Conservation (phyloP, 140 eudicot species). For the Cichorium intybus region DNA sequence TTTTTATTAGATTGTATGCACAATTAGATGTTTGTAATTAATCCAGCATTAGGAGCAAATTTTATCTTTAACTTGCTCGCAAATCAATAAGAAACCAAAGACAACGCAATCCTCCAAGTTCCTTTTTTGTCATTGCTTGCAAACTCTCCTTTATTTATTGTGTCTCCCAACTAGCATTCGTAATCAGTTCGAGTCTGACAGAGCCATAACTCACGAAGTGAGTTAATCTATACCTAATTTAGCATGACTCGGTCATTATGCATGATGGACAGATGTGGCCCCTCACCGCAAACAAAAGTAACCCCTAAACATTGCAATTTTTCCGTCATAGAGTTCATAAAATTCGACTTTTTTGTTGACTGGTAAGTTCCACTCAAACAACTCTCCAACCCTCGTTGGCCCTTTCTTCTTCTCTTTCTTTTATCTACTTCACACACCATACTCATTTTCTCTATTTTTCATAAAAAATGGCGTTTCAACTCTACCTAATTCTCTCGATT, state of each 20-base stretch:
- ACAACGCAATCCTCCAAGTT: slow-evolving; percentile 15
- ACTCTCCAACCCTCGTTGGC: slow-evolving; percentile 33
- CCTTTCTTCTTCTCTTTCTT: slow-evolving; percentile 16
- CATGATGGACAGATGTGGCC: slow-evolving; percentile 35
- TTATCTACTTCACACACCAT: slow-evolving; percentile 27
- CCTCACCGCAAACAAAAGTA: slow-evolving; percentile 27
- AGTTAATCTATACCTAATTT: slow-evolving; percentile 14
- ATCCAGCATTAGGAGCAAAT: too few species aligned
- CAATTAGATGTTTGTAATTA: too few species aligned
- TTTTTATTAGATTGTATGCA: too few species aligned
- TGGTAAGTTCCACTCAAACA: slow-evolving; percentile 29
- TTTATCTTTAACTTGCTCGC: not conserved
- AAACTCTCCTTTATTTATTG: slow-evolving; percentile 6
- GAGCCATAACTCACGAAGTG: slow-evolving; percentile 20
- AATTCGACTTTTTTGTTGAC: slow-evolving; percentile 21
- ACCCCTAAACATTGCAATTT: slow-evolving; percentile 19
- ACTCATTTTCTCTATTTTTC: slow-evolving; percentile 17
- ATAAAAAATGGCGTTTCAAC: slow-evolving; percentile 33
- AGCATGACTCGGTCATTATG: slow-evolving; percentile 26
- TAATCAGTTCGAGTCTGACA: slow-evolving; percentile 9
- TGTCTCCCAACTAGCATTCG: slow-evolving; percentile 4
- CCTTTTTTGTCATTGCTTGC: slow-evolving; percentile 12
- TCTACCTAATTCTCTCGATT: slow-evolving; percentile 30
- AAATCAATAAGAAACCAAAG: slow-evolving; percentile 5
- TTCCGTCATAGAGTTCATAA: slow-evolving; percentile 15